Evolutionary conservation across 805 yeast species (phyloP).

Genomic region (Lipomyces yamanashiensis): DNA sequence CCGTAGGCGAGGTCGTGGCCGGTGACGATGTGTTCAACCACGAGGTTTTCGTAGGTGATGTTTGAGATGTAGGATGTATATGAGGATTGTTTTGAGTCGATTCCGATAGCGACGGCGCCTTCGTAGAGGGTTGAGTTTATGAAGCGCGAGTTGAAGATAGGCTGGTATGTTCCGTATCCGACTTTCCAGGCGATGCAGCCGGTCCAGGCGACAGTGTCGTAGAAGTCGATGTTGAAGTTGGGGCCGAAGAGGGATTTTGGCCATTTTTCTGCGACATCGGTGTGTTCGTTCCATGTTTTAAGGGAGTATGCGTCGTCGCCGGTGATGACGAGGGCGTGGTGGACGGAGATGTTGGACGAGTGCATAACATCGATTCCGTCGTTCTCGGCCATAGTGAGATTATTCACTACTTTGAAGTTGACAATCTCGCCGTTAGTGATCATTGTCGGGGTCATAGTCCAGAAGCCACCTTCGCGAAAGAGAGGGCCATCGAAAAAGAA

Average conservation of each 20-base stretch:
- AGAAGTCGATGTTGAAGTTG: constrained; percentile 11
- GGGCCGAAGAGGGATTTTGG: constrained; percentile 11
- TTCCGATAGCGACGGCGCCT: constrained; percentile 24
- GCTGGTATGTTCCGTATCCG: constrained; percentile 25
- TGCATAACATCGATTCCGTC: constrained; percentile 32
- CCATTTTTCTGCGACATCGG: constrained; percentile 15
- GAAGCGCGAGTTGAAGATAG: constrained; percentile 3
- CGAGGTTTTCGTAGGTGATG: constrained; percentile 10
- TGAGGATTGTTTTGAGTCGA: constrained; percentile 16
- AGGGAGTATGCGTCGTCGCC: constrained; percentile 32
- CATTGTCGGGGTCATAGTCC: constrained; percentile 26
- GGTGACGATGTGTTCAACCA: constrained; percentile 18
- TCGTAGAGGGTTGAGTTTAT: constrained; percentile 17
- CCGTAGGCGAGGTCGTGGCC: constrained; percentile 17
- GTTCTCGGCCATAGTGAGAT: constrained; percentile 21
- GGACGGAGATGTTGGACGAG: constrained; percentile 13
- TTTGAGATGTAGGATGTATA: constrained; percentile 4
- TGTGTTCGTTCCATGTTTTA: constrained; percentile 22
- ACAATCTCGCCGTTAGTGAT: constrained; percentile 1
- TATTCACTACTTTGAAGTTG: constrained; percentile 24
- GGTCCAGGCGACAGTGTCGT: constrained; percentile 32
- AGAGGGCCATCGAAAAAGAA: constrained; percentile 23
- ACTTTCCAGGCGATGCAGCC: constrained; percentile 27
- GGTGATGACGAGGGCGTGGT: constrained; percentile 18
- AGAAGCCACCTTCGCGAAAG: constrained; percentile 24